Evolutionary conservation across 2,329 filamentous ascomycete species (phyloP), one percentile per base, ranked within the genome.

Genomic region (Elsinoe necatrix): DNA sequence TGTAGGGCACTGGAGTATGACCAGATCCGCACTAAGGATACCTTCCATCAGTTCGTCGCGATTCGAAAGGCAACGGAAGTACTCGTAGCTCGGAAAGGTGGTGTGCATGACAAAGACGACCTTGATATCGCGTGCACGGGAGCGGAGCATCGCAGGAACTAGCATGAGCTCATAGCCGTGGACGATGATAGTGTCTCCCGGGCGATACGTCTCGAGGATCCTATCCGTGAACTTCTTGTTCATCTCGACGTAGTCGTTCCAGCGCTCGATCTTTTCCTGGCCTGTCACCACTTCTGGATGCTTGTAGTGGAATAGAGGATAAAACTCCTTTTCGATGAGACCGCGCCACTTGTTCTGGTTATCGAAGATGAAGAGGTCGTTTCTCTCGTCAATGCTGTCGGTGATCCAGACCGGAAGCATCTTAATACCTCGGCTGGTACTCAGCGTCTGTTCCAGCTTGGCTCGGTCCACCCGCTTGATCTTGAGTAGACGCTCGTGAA

Each of bases 81-180:
- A 96, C 72, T 97, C 93, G 77, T 89, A 95, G 72, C 90, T 95
- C 31, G 92, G 92, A 72, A 97, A 97, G 0, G 92, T 92, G 45
- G 89, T 86, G 71, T 97, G 92, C 47, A 97, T 77, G 75, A 89
- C 97, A 76, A 96, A 96, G 55, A 89, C 86, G 67, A 96, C 91
- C 74, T 95, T 95, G 72, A 95, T 88, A 69, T 90, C 88, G 3
- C 90, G 88, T 16, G 91, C 77, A 41, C 86, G 83, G 70, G 95
- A 90, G 48, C 92, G 85, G 58, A 97, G 76, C 75, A 97, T 83
- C 72, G 84, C 90, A 1, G 93, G 92, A 3, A 97, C 80, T 21
- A 97, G 78, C 70, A 97, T 83, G 48, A 97, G 81, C 68, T 95
- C 91, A 71, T 95, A 96, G 72, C 97, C 92, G 69, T 97, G 92